Evolutionary conservation across 768 basidiomycete genomes (phyloP).

Genomic region (Serendipita sp.): DNA sequence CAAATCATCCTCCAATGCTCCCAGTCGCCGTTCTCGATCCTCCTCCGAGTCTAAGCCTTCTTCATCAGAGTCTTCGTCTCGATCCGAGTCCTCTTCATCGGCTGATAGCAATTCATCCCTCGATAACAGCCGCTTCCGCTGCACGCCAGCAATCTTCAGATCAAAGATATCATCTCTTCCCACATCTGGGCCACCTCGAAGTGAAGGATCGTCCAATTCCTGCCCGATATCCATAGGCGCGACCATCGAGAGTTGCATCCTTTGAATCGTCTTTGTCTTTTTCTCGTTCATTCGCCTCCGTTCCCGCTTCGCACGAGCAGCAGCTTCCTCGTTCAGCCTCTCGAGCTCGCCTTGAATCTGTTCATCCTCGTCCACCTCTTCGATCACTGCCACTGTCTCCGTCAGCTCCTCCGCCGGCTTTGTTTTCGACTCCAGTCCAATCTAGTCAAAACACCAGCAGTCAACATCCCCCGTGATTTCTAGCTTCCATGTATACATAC

Average conservation of each 20-base stretch:
- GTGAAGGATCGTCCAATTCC: slow-evolving; percentile 59
- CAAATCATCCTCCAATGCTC: slow-evolving; percentile 63
- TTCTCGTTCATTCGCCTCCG: slow-evolving; percentile 77
- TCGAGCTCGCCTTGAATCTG: slow-evolving; percentile 85
- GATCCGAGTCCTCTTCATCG: slow-evolving; percentile 24
- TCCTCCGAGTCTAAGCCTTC: slow-evolving; percentile 38
- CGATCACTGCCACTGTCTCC: slow-evolving; percentile 50
- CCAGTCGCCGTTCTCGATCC: slow-evolving; percentile 46
- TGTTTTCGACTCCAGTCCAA: slow-evolving; percentile 70
- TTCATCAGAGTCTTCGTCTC: slow-evolving; percentile 27
- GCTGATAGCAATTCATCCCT: slow-evolving; percentile 25
- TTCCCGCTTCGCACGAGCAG: slow-evolving; percentile 59
- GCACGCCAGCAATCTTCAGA: slow-evolving; percentile 41
- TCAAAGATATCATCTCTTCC: slow-evolving; percentile 66
- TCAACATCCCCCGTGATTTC: slow-evolving; percentile 2
- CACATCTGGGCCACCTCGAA: slow-evolving; percentile 42
- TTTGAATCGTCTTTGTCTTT: slow-evolving; percentile 72
- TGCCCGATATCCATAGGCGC: slow-evolving; percentile 93
- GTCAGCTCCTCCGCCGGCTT: slow-evolving; percentile 59
- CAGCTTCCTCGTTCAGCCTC: slow-evolving; percentile 61
- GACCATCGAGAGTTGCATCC: slow-evolving; percentile 95
- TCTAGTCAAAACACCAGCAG: slow-evolving; percentile 25
- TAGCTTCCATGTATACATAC: slow-evolving; percentile 24
- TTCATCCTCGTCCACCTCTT: slow-evolving; percentile 65
- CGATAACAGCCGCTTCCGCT: slow-evolving; percentile 20